Conservation (phyloP, 495 filamentous ascomycete genomes). For the Pyrenula massariospora region DNA sequence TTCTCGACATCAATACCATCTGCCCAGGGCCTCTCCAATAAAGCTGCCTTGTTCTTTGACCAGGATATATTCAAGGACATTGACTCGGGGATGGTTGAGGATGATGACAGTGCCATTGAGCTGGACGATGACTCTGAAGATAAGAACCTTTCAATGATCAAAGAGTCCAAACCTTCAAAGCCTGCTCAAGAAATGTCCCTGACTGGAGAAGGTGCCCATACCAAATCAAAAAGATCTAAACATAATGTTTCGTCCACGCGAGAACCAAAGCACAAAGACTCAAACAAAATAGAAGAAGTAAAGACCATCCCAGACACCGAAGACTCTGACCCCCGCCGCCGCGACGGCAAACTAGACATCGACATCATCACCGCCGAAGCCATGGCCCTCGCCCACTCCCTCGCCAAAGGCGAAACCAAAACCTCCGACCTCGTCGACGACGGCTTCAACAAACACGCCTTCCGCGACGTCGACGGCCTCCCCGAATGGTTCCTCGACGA, state of each 20-base stretch:
- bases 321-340: conserved; percentile 47
- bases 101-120: conserved; percentile 29
- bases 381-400: conserved; percentile 91
- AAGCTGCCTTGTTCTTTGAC: conserved; percentile 80
- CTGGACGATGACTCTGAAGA: conserved; percentile 25
- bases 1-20: conserved; percentile 30
- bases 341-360: conserved; percentile 73
- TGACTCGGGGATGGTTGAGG: conserved; percentile 15
- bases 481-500: conserved; percentile 98
- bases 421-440: conserved; percentile 74
- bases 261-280: conserved; percentile 8
- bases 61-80: conserved; percentile 82
- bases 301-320: conserved; percentile 43
- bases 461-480: conserved; percentile 85
- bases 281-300: conserved; percentile 12
- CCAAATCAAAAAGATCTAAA: conserved; percentile 7
- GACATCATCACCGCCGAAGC: conserved; percentile 98
- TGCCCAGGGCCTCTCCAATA: conserved; percentile 56
- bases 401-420: conserved; percentile 76
- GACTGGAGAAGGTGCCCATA: conserved; percentile 5
- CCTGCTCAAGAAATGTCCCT: conserved; percentile 10
- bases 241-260: conserved; percentile 11
- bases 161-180: not conserved
- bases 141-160: not conserved
- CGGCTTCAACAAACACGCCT: conserved; percentile 81